Conservation (phyloP, 495 filamentous ascomycete genomes). For the Penicillium bialowiezense region DNA sequence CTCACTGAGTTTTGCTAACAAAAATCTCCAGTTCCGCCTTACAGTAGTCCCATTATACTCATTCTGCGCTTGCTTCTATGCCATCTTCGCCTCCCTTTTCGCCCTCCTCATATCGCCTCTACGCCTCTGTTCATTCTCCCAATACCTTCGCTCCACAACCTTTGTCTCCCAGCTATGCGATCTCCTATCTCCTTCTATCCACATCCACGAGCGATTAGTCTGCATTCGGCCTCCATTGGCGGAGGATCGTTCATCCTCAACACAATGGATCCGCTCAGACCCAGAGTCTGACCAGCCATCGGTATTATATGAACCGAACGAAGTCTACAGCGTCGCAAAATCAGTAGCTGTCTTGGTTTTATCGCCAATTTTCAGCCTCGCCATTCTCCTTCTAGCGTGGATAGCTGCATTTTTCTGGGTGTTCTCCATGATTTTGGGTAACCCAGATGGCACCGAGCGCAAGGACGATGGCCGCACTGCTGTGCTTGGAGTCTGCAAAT, state of each 20-base stretch:
- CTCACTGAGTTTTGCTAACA: not conserved
- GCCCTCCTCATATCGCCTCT: slow-evolving; percentile 42
- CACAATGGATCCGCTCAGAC: slow-evolving; percentile 32
- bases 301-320: slow-evolving; percentile 11
- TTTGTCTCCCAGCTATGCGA: slow-evolving; percentile 38
- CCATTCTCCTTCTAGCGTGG: slow-evolving; percentile 55
- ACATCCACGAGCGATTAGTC: slow-evolving; percentile 43
- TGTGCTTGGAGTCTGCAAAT: slow-evolving; percentile 56
- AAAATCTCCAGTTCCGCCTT: slow-evolving; percentile 43
- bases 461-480: slow-evolving; percentile 60
- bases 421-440: slow-evolving; percentile 58
- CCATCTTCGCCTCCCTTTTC: slow-evolving; percentile 40
- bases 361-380: slow-evolving; percentile 53
- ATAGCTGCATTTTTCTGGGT: slow-evolving; percentile 63
- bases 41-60: slow-evolving; percentile 48
- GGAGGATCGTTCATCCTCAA: slow-evolving; percentile 30
- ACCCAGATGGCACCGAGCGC: slow-evolving; percentile 60
- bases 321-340: slow-evolving; percentile 34
- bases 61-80: slow-evolving; percentile 40
- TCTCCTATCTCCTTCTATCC: slow-evolving; percentile 41
- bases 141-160: slow-evolving; percentile 36
- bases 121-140: slow-evolving; percentile 38
- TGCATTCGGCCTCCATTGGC: slow-evolving; percentile 24
- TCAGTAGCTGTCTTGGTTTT: slow-evolving; percentile 50
- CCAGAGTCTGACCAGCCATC: slow-evolving; percentile 20